Evolutionary conservation across 371 early-diverging fungal genomes (phyloP).

Genomic region (Nematocida sp.): DNA sequence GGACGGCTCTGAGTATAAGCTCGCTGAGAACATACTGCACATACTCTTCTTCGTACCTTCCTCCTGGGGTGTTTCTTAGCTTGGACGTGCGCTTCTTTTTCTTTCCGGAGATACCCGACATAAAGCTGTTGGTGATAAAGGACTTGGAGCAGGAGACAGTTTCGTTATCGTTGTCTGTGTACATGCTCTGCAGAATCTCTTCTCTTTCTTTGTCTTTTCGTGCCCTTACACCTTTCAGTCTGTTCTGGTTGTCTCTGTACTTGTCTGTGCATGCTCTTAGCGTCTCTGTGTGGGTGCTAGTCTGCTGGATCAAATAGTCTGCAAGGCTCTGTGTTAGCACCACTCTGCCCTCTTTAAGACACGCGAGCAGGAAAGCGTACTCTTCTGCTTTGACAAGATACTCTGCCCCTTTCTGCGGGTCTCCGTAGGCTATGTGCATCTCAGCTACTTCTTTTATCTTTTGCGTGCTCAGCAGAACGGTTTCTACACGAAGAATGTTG

Average conservation of each 20-base stretch:
- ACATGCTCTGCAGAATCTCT: slow-evolving; percentile 18
- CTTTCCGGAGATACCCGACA: not conserved
- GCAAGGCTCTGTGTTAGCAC: not conserved
- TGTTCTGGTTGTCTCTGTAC: slow-evolving; percentile 14
- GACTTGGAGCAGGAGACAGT: slow-evolving; percentile 19
- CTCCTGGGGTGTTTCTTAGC: slow-evolving; percentile 46
- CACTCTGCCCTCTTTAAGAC: not conserved
- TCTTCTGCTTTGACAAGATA: slow-evolving; percentile 5
- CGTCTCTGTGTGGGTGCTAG: not conserved
- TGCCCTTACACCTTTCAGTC: slow-evolving; percentile 13
- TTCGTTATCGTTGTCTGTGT: slow-evolving; percentile 22
- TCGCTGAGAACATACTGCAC: slow-evolving; percentile 50
- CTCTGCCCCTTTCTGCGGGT: not conserved
- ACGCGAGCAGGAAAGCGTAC: not conserved
- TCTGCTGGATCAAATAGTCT: not conserved
- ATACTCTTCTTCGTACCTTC: slow-evolving; percentile 50
- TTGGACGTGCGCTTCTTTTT: slow-evolving; percentile 45
- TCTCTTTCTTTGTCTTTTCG: slow-evolving; percentile 49
- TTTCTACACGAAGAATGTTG: slow-evolving; percentile 10
- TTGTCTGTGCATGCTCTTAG: not conserved
- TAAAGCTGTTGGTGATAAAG: slow-evolving; percentile 43
- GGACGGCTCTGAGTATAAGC: slow-evolving; percentile 8
- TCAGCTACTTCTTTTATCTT: not conserved
- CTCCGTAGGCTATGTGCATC: slow-evolving; percentile 24
- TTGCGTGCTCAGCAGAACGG: slow-evolving; percentile 15